Conservation (phyloP, 2,329 filamentous ascomycete genomes). For the Colletotrichum navitas region DNA sequence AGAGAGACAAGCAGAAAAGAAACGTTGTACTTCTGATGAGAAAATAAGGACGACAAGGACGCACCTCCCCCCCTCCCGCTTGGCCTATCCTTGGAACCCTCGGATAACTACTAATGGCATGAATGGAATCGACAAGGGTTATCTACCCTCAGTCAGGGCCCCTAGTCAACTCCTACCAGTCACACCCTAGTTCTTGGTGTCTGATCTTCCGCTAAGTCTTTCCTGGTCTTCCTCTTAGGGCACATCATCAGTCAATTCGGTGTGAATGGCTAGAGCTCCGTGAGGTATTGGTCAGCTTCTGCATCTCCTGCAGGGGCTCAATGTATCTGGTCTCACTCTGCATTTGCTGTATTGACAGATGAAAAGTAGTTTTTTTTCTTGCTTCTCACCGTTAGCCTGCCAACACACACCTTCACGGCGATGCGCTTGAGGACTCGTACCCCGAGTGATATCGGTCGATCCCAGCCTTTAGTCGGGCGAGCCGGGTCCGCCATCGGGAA, state of each 20-base stretch:
- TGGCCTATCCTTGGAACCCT: constrained; percentile 8
- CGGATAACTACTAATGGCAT: constrained; percentile 35
- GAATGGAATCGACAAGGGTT: constrained; percentile 11
- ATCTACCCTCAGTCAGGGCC: constrained; percentile 2
- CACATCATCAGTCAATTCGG: constrained; percentile 36
- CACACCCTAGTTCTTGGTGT: constrained; percentile 11
- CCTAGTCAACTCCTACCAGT: constrained; percentile 8
- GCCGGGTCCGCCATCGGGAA: constrained; percentile 12
- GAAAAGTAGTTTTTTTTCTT: constrained; percentile 14
- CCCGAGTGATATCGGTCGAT: constrained; percentile 21
- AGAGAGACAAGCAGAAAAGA: background rate
- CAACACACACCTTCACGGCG: constrained; percentile 27
- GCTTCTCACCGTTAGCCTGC: constrained; percentile 32
- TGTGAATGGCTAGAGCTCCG: constrained; percentile 12
- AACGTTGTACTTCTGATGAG: background rate
- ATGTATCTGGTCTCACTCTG: constrained; percentile 36
- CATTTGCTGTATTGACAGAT: constrained; percentile 22
- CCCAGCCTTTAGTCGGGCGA: constrained; percentile 27
- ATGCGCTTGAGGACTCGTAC: constrained; percentile 28
- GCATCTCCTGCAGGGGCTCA: constrained; percentile 35
- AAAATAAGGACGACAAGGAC: background rate
- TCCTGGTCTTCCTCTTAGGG: constrained; percentile 10
- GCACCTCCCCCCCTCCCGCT: constrained; percentile 1
- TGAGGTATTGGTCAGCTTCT: constrained; percentile 26
- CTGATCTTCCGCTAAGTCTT: constrained; percentile 22